Percentiles rank a stretch among this genome's conserved stretches.
Evolutionary conservation across 306 rosid genomes (phyloP).

Genomic region (Fragaria iinumae): DNA sequence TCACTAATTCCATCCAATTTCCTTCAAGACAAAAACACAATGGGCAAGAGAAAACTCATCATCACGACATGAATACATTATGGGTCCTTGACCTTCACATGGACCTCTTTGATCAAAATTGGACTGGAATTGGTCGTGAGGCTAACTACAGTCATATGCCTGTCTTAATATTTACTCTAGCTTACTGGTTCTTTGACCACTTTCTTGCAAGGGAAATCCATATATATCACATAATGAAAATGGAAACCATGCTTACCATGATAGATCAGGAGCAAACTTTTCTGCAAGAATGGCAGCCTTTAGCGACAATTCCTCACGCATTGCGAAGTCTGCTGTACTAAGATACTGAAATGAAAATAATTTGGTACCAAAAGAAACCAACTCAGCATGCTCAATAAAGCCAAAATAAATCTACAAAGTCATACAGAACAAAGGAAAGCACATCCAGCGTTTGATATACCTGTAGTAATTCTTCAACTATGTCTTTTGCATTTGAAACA

Average conservation of each 20-base stretch:
- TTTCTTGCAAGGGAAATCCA: background rate
- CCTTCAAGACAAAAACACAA: background rate
- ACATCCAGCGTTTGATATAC: slow-evolving; percentile 37
- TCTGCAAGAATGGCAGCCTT: slow-evolving; percentile 99
- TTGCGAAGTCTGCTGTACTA: slow-evolving; percentile 94
- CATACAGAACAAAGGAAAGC: background rate
- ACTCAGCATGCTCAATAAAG: slow-evolving; percentile 1
- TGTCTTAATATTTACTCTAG: background rate
- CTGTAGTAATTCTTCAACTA: slow-evolving; percentile 96
- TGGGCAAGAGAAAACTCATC: background rate
- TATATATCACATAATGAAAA: background rate
- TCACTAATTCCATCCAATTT: background rate
- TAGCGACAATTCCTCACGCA: slow-evolving; percentile 98
- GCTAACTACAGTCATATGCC: background rate
- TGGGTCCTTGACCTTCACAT: background rate
- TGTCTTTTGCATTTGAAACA: slow-evolving; percentile 96
- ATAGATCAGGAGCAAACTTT: slow-evolving; percentile 98
- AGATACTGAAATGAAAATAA: slow-evolving; percentile 75
- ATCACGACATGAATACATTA: background rate
- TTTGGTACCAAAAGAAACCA: slow-evolving; percentile 24
- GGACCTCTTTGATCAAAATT: background rate
- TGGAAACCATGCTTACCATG: slow-evolving; percentile 58
- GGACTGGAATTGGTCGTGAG: background rate
- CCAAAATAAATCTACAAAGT: background rate
- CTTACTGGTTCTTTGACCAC: background rate